Base-by-base conservation (phyloP, 2,329 filamentous ascomycete species). In the Rhytidhysteron rufulum region DNA sequence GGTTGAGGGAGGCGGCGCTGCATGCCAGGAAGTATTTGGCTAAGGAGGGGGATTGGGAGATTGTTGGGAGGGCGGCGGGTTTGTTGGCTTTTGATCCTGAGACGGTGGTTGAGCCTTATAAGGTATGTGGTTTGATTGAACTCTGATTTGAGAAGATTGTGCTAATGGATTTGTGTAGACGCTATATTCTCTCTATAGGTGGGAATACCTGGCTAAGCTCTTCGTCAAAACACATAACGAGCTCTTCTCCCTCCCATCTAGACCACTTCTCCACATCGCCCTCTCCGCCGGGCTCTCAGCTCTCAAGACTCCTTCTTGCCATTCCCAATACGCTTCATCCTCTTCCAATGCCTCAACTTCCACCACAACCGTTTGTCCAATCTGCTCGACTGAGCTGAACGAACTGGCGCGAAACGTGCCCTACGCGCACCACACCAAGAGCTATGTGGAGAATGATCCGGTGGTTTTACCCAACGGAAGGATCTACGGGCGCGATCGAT, bases 341-440 rank as follows among this genome's bases (percentile, higher is more conserved):
- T 76, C 70, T 11, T 72, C 73, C 15, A 67, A 70, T 51, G 58
- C 65, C n/a, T 73, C 70, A 32, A 74, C 71, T 20, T 77, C 85
- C 1, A 82, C 81, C 2, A 84, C 86, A 6, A 84, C 82, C 35
- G 82, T 97, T 31, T 98, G 93, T 55, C 93, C 93, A 3, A 97
- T 98, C 58, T 98, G 93, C 72, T 93, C 86, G 34, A 93, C 86
- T 1, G 93, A 98, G 67, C 79, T 98, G 41, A 97, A 97, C 63
- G 86, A 90, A 56, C 78, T 98, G 24, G 91, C 93, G 2, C 77
- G 84, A 37, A 83, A 85, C 53, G 86, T 98, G 32, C 93, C 93
- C 1, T 97, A 97, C 56, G 93, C 93, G 3, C 86, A 95, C 58
- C 93, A 98, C 64, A 90, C 86, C 21, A 94, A 94, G 73, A 95